Evolutionary conservation across 805 yeast species (phyloP).

Genomic region (Ascoidea rubescens): DNA sequence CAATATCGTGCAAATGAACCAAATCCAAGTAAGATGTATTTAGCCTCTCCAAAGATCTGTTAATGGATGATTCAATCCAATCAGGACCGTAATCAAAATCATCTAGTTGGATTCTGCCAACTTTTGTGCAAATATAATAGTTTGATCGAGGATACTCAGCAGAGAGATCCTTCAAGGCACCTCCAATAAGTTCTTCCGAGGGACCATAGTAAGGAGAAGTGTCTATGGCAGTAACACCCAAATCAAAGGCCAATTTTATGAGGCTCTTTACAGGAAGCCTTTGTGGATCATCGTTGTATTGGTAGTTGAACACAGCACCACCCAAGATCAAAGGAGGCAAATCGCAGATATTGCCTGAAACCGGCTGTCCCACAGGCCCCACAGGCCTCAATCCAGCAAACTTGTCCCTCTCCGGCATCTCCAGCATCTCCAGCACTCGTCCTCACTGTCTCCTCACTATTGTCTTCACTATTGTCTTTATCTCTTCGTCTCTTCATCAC

Average conservation of each 20-base stretch:
- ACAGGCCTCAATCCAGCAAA: too few species aligned
- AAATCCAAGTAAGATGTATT: constrained; percentile 60
- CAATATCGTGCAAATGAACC: constrained; percentile 83
- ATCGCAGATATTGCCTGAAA: constrained; percentile 15
- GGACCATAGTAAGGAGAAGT: constrained; percentile 93
- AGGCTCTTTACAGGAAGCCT: constrained; percentile 43
- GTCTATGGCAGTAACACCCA: constrained; percentile 69
- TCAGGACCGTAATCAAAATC: constrained; percentile 63
- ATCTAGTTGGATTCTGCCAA: constrained; percentile 57
- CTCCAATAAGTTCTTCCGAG: constrained; percentile 63
- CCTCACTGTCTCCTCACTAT: too few species aligned
- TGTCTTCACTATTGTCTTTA: too few species aligned
- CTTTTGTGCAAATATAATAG: constrained; percentile 71
- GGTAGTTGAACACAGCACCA: constrained; percentile 78
- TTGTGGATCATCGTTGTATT: constrained; percentile 60
- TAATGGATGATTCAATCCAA: constrained; percentile 47
- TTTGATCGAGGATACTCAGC: constrained; percentile 37
- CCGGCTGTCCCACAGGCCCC: constrained; percentile 2
- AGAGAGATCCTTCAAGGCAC: constrained; percentile 32
- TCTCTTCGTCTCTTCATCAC: too few species aligned
- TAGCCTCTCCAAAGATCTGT: constrained; percentile 53
- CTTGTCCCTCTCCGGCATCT: too few species aligned
- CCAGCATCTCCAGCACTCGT: too few species aligned
- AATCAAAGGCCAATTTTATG: constrained; percentile 40
- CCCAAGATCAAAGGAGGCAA: constrained; percentile 61